Percentiles rank a stretch among this genome's conserved stretches.
Conservation (phyloP, 106 monocot genomes). For the Dendrobium nobile region DNA sequence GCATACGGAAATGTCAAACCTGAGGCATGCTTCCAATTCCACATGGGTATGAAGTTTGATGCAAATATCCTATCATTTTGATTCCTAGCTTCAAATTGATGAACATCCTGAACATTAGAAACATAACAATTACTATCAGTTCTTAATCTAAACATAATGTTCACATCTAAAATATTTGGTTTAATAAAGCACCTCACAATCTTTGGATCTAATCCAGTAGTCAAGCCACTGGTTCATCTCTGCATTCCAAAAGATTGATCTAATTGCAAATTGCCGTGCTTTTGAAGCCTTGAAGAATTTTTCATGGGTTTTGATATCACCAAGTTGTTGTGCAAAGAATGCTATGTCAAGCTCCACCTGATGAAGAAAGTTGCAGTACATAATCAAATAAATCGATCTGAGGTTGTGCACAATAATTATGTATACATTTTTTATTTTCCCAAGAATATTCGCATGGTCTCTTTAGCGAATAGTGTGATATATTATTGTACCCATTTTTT, state of each 20-base stretch:
- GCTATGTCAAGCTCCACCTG: slow-evolving; percentile 71
- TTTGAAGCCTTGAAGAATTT: slow-evolving; percentile 39
- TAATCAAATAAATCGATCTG: background rate
- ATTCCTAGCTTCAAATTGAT: slow-evolving; percentile 44
- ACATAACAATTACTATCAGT: background rate
- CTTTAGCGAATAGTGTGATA: background rate
- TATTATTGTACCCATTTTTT: no score
- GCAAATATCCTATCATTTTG: slow-evolving; percentile 69
- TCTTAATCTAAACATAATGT: background rate
- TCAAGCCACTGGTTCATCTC: slow-evolving; percentile 73
- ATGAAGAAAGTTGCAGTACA: slow-evolving; percentile 5
- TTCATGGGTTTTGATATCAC: slow-evolving; percentile 16
- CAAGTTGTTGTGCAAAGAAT: slow-evolving; percentile 41
- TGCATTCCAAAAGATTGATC: slow-evolving; percentile 52
- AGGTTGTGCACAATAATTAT: background rate
- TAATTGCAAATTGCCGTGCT: slow-evolving; percentile 29
- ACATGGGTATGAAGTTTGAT: slow-evolving; percentile 88
- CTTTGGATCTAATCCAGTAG: slow-evolving; percentile 36
- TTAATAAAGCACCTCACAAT: slow-evolving; percentile 19
- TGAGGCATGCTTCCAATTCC: slow-evolving; percentile 43
- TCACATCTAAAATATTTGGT: background rate
- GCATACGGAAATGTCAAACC: slow-evolving; percentile 28
- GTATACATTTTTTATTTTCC: background rate
- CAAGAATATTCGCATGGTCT: background rate
- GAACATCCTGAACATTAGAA: slow-evolving; percentile 40